Evolutionary conservation across 495 filamentous ascomycete genomes (phyloP).

Genomic region (Penicillium manginii): DNA sequence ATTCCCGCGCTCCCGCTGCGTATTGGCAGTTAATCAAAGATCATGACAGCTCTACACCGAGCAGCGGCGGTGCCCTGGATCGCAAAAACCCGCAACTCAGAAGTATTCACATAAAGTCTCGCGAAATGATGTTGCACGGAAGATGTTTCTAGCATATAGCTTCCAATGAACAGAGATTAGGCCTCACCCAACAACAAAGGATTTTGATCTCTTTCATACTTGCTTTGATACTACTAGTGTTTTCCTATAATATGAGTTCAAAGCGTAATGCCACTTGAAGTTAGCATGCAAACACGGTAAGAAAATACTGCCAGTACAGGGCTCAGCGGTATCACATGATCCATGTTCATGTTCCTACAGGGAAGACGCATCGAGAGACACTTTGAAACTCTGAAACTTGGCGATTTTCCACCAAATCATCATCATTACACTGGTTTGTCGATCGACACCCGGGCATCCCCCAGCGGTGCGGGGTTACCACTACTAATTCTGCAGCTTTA

Average conservation of each 20-base stretch:
- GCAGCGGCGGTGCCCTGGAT: not conserved
- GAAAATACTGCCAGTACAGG: not conserved
- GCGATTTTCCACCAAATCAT: not conserved
- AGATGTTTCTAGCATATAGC: not conserved
- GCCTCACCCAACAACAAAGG: too few species aligned
- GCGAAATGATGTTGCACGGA: not conserved
- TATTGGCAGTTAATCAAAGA: too few species aligned
- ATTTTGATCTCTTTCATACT: too few species aligned
- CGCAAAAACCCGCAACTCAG: not conserved
- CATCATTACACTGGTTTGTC: not conserved
- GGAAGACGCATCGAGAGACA: not conserved
- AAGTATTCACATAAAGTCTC: not conserved
- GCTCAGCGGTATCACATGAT: not conserved
- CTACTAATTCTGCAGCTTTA: slow-evolving; percentile 7
- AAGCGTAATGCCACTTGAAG: too few species aligned
- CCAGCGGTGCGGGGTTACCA: not conserved
- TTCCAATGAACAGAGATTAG: not conserved
- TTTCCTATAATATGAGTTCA: too few species aligned
- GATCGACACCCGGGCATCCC: not conserved
- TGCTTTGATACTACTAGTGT: too few species aligned
- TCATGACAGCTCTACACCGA: too few species aligned
- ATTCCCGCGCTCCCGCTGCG: too few species aligned
- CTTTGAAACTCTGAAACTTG: not conserved
- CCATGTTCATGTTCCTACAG: not conserved
- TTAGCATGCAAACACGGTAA: not conserved